These are phyloP conservation scores for Margaritispora aquatica DNA, from an alignment of 495 filamentous ascomycete genomes.

Conservation along the genomic window DNA sequence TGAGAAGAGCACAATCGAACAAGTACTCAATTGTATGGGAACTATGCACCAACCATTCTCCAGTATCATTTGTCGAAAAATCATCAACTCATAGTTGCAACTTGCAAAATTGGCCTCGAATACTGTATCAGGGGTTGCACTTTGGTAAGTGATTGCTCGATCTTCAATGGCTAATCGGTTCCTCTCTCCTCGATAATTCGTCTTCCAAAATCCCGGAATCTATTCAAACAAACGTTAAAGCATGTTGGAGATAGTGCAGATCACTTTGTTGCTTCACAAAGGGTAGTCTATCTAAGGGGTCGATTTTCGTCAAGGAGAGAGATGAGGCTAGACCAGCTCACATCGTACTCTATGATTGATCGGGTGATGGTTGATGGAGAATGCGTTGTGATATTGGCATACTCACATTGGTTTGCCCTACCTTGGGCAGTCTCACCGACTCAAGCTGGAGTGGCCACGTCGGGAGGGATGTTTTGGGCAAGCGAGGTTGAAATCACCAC, in stretches of 20 bases:
- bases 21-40: conserved; percentile 20
- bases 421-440: background rate
- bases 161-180: background rate
- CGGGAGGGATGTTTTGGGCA: background rate
- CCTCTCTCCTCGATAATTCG: background rate
- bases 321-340: background rate
- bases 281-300: background rate
- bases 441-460: background rate
- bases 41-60: background rate
- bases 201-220: background rate
- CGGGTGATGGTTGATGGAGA: background rate
- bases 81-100: conserved; percentile 6
- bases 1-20: conserved; percentile 5
- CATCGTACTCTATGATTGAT: background rate
- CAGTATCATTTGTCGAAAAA: background rate
- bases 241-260: background rate
- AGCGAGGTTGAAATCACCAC: background rate
- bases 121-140: background rate
- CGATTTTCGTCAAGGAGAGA: background rate
- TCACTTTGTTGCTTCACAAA: background rate
- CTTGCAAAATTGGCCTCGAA: conserved; percentile 11
- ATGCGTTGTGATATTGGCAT: background rate
- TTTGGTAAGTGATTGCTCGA: background rate
- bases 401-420: background rate
- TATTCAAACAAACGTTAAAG: background rate